phyloP scores from a whole-genome alignment of 139 green algal species.

The Chlamydomonas sp. region DNA sequence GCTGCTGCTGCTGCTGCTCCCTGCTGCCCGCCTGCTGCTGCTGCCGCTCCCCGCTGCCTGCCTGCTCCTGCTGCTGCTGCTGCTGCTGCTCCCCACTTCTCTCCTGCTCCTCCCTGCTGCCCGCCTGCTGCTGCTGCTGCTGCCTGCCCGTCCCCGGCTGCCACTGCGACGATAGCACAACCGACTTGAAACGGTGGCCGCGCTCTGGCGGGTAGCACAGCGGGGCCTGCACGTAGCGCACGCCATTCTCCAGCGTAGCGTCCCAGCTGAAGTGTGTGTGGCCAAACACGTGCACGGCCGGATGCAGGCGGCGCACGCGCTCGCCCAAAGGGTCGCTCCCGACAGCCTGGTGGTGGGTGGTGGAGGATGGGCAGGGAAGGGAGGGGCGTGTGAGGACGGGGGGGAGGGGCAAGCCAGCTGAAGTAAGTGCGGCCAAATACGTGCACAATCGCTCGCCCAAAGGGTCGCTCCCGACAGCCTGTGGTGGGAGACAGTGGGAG shows the following conservation, averaged over 20 bases:
- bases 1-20: neutral
- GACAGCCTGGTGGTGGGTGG: too few species aligned
- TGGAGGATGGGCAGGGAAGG: too few species aligned
- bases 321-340: constrained; percentile 46
- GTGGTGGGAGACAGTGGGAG: too few species aligned
- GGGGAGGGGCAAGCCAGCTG: too few species aligned
- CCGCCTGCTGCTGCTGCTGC: neutral
- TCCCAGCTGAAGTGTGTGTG: constrained; percentile 84
- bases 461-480: constrained; percentile 51
- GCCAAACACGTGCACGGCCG: constrained; percentile 56
- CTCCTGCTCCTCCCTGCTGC: too few species aligned
- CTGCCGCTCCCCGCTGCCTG: neutral
- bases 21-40: neutral
- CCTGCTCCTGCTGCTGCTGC: neutral
- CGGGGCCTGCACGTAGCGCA: constrained; percentile 66
- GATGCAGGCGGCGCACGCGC: constrained; percentile 47
- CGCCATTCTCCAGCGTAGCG: constrained; percentile 24
- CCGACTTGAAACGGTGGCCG: constrained; percentile 19
- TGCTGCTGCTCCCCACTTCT: neutral
- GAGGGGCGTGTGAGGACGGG: too few species aligned
- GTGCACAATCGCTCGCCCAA: constrained; percentile 49
- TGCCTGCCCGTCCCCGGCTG: neutral
- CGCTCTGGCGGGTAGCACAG: constrained; percentile 64
- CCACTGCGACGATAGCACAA: neutral
- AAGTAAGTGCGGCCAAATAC: constrained; percentile 79